Conservation (phyloP, 192 early-diverging fungal species). For the Coemansia sp. region DNA sequence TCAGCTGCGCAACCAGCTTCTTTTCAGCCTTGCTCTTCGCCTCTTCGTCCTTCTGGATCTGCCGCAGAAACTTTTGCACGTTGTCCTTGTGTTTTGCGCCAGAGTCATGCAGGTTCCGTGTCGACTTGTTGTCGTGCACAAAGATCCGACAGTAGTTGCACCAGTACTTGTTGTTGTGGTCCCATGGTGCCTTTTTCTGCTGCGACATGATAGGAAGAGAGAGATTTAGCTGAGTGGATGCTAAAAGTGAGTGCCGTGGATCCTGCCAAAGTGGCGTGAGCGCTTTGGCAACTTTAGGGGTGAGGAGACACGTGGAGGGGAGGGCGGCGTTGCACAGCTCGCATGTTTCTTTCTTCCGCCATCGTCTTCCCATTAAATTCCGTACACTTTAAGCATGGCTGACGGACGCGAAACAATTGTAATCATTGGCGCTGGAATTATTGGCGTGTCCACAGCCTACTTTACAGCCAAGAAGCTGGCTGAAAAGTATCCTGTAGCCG, state of each 20-base stretch:
- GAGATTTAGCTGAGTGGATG: no score
- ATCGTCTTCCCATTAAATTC: no score
- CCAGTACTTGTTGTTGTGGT: conserved; percentile 70
- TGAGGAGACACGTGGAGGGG: no score
- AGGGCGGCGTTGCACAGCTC: no score
- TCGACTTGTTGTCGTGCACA: conserved; percentile 78
- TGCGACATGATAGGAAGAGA: conserved; percentile 4
- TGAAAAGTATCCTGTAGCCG: conserved; percentile 11
- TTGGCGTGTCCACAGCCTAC: conserved; percentile 46
- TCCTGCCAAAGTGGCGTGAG: no score
- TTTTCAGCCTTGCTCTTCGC: conserved; percentile 56
- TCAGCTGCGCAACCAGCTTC: conserved; percentile 59
- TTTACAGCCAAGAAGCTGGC: conserved; percentile 35
- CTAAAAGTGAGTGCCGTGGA: no score
- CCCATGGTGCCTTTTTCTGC: conserved; percentile 45
- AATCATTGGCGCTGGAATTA: conserved; percentile 43
- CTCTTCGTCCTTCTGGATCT: conserved; percentile 58
- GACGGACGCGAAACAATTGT: conserved; percentile 35
- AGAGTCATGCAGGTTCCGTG: conserved; percentile 66
- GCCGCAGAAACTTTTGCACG: conserved; percentile 69
- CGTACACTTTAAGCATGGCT: conserved; percentile 16
- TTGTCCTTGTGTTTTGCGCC: conserved; percentile 83
- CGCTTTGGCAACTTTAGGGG: no score
- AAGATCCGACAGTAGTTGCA: conserved; percentile 83
- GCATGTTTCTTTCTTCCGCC: no score